These are phyloP conservation scores for Ogataea henricii DNA, from an alignment of 805 yeast species.

Conservation along the genomic window DNA sequence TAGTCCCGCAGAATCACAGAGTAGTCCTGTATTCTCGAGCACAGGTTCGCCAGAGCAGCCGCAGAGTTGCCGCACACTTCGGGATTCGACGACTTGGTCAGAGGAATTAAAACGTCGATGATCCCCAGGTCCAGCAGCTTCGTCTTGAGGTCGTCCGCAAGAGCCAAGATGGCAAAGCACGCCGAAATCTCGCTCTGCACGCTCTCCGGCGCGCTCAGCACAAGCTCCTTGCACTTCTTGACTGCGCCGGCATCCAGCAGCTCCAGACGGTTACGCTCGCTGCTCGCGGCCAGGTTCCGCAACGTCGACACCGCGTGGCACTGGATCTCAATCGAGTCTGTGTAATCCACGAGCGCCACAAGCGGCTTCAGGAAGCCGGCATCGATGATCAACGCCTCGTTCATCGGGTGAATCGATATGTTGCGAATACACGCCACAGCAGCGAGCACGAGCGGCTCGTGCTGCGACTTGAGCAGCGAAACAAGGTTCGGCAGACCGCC, in stretches of 20 bases:
- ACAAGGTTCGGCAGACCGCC: conserved; percentile 95
- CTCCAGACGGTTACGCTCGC: conserved; percentile 89
- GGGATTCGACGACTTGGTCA: conserved; percentile 82
- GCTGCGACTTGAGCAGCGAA: conserved; percentile 83
- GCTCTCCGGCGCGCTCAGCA: conserved; percentile 80
- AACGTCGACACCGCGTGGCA: conserved; percentile 97
- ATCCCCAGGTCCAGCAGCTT: conserved; percentile 82
- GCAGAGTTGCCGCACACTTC: conserved; percentile 99
- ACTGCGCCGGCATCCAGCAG: conserved; percentile 95
- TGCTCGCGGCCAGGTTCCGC: conserved; percentile 93
- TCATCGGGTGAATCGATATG: conserved; percentile 93
- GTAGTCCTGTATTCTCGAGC: conserved; percentile 87
- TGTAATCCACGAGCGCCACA: conserved; percentile 78
- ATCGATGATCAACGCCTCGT: conserved; percentile 93
- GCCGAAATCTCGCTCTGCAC: conserved; percentile 97
- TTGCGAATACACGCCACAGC: conserved; percentile 98
- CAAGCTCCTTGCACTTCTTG: conserved; percentile 85
- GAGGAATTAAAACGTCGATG: conserved; percentile 85
- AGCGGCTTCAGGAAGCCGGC: conserved; percentile 95
- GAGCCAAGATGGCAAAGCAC: conserved; percentile 93
- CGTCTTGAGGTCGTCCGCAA: conserved; percentile 91
- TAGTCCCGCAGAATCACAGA: conserved; percentile 76
- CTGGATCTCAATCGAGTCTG: conserved; percentile 92
- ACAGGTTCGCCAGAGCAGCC: conserved; percentile 94
- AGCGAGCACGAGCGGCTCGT: conserved; percentile 89